Evolutionary conservation across 2,329 filamentous ascomycete genomes (phyloP), one percentile per base, ranked within the genome.

Genomic region (Ophiosphaerella narmari): DNA sequence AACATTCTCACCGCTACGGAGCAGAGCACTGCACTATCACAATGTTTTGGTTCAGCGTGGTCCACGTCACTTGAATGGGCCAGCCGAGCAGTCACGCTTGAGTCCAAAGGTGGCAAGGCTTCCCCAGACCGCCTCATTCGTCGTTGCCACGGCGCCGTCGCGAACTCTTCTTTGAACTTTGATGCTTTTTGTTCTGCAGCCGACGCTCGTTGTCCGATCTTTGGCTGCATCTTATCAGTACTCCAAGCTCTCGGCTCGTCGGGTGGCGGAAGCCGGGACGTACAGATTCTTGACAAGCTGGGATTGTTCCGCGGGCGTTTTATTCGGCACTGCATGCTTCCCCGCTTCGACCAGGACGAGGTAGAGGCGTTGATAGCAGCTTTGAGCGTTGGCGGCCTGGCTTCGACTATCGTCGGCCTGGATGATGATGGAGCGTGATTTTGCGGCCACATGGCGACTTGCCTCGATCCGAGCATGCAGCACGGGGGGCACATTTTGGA

Each of bases 381-480:
- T 74, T 39, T 82, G 78, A 43, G 83, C 80, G 62, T 87, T 87
- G 51, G 80, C 79, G 38, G 72, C 75, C 63, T 85, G 84, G 66
- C 85, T 86, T 34, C 85, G 80, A 54, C 80, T 83, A 51, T 85
- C 82, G 60, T 87, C 84, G 36, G 82, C 80, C 58, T 87, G 84
- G 54, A 87, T 84, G 45, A 87, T 76, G 21, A 87, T 68, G 49
- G 76, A 72, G 55, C 80, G 73, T 12, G 80, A 79, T 46, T 79
- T 78, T 24, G 76, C 71, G 18, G 84, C 79, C 52, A 79, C 75
- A 67, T 84, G 86, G 54, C 82, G 82, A 11, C 80, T 85, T 14
- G 72, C 58, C 38, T 75, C 75, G 46, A 87, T 74, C 24, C 76
- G 64, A 38, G 69, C 57, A 67, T 85, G 83, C 7, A 87, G 72